Evolutionary conservation across 331 rosid species (phyloP), one percentile per base, ranked within the genome.

Genomic region (Pyrus hybrid): DNA sequence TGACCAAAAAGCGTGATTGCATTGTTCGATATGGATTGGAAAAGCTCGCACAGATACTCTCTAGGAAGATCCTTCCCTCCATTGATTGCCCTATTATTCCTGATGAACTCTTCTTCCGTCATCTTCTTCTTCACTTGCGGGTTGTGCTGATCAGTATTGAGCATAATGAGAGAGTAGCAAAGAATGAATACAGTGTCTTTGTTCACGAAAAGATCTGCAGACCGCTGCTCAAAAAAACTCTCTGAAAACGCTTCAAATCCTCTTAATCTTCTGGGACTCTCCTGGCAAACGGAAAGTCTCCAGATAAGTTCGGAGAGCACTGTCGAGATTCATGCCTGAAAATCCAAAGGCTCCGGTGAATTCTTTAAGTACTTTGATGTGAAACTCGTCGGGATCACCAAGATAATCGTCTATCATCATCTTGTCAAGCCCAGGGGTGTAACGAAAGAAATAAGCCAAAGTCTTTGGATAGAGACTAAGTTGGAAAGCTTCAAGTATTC

Each of bases 111-210:
- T 4, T 92, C 99, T 78, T 87, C 97, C 23, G 97, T 92, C 97
- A 95, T 95, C 79, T 92, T 92, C 78, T 90, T 95, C 88, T 90
- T 95, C 61, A 95, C 97, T 84, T 95, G 99, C 18, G 97, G 97
- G 69, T 95, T 92, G 79, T 95, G 99, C 7, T 89, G 97, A 70
- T 95, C 99, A 25, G 99, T 95, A 61, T 95, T 95, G 69, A 95
- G 91, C 99, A 92, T 92, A 60, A 95, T 95, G 64, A 92, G 86
- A 13, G 97, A 90, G 76, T 95, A 95, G 76, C 97, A 92, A 49
- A 95, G 82, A 68, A 95, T 87, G 26, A 85, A 88, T 41, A 95
- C 99, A 2, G 96, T 86, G 41, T 92, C 99, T 74, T 95, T 95
- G 83, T 86, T 84, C 58, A 84, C 90, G 57, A 95, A 95, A 21